A percentile compares a stretch with the other conserved stretches of the same genome.
Conservation (phyloP, 1,284 basidiomycete genomes). For the Papiliotrema nemorosa region DNA sequence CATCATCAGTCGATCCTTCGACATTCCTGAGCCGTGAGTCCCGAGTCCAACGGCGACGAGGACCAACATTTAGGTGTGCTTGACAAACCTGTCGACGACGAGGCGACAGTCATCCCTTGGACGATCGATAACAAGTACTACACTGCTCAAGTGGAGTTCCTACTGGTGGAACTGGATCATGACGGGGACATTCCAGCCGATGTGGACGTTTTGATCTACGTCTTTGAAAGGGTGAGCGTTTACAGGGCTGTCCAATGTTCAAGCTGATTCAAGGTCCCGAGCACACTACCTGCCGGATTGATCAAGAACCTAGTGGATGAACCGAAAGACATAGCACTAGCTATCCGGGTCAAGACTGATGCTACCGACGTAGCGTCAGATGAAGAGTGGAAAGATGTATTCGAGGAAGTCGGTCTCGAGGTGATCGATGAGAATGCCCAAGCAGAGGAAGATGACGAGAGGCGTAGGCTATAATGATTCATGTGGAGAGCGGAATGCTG, state of each 20-base stretch:
- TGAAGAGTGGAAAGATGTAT: constrained; percentile 23
- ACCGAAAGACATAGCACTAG: constrained; percentile 39
- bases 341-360: constrained; percentile 16
- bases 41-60: background rate
- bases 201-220: constrained; percentile 22
- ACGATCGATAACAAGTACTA: constrained; percentile 81
- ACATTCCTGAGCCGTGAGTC: constrained; percentile 1
- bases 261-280: constrained; percentile 10
- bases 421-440: constrained; percentile 32
- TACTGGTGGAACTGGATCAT: constrained; percentile 36
- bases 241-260: background rate
- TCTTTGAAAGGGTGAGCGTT: constrained; percentile 10
- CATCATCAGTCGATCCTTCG: background rate
- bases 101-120: constrained; percentile 57
- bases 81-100: background rate
- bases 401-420: constrained; percentile 41
- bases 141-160: constrained; percentile 68
- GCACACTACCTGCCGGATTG: constrained; percentile 24
- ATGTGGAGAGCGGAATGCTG: background rate
- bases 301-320: constrained; percentile 24
- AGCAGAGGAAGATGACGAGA: constrained; percentile 40
- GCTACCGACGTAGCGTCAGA: background rate
- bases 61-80: background rate
- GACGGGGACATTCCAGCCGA: constrained; percentile 11
- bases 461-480: constrained; percentile 28